phyloP scores from a whole-genome alignment of 106 monocot genomes.

The Chionographis japonica region DNA sequence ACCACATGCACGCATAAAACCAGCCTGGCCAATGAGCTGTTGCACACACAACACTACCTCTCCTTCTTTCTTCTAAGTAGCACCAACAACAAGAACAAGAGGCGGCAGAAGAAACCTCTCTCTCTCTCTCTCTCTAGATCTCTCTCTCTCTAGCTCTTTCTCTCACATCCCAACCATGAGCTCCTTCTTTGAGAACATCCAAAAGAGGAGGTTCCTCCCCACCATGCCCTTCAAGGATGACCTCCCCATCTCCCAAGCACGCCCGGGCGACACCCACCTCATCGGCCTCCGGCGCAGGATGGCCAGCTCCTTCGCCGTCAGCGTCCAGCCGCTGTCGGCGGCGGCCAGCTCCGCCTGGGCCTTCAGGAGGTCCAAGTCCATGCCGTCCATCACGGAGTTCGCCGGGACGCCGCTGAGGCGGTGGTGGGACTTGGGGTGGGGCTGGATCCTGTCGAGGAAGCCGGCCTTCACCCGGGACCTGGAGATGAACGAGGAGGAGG shows the following conservation, averaged over 20 bases:
- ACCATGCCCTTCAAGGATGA: conserved; percentile 14
- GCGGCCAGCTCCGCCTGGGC: conserved; percentile 32
- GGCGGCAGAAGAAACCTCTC: background rate
- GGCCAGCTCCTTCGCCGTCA: conserved; percentile 65
- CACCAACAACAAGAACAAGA: background rate
- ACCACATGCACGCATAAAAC: too few species aligned
- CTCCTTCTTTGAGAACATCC: background rate
- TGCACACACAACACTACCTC: too few species aligned
- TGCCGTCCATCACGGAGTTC: conserved; percentile 41
- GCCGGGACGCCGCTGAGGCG: conserved; percentile 40
- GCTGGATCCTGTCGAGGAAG: conserved; percentile 53
- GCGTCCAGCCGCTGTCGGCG: conserved; percentile 45
- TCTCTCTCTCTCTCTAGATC: background rate
- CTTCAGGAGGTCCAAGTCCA: conserved; percentile 38
- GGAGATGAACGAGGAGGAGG: conserved; percentile 73
- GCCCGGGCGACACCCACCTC: conserved; percentile 12
- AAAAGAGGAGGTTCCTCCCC: too few species aligned
- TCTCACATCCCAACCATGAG: background rate
- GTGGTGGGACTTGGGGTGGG: conserved; percentile 57
- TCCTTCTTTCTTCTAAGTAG: background rate
- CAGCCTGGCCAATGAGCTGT: too few species aligned
- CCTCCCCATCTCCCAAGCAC: conserved; percentile 44
- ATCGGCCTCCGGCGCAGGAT: conserved; percentile 56
- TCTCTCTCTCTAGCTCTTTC: background rate
- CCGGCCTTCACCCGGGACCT: conserved; percentile 41